Evolutionary conservation across 805 yeast species (phyloP), one percentile per base, ranked within the genome.

Genomic region (Candida maris): DNA sequence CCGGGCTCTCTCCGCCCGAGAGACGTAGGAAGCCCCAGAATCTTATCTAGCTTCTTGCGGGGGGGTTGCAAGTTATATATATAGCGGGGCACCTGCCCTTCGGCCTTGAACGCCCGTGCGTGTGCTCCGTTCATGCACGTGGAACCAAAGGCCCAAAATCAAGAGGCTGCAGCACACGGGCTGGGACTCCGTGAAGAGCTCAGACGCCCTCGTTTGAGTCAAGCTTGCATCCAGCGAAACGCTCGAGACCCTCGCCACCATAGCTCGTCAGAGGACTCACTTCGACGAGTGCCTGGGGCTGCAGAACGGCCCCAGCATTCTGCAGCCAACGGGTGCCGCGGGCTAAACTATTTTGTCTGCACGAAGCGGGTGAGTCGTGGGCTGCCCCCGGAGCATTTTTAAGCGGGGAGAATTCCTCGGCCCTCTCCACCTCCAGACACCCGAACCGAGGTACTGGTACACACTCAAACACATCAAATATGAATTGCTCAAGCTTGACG

Each of bases 401-500:
- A 61, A 93, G 74, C 3, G 98, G 98, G 14, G 96, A 82, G 56
- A 93, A 93, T 61, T 93, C 98, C 40, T 78, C 79, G 3, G 65
- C 45, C 59, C 99, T 77, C 25, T 76, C 83, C 16, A 93, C 98
- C 65, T 93, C 98, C 39, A 93, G 70, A 57, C 94, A 85, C 1
- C 96, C 98, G 59, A 93, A 93, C 52, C 75, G 76, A 12, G 59
- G 56, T 44, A 89, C 56, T 9, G 75, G 72, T 23, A 93, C 81
- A 20, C 79, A 73, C 33, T 89, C 89, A 64, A 93, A 93, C 17
- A 93, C 95, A 57, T 93, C 99, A 65, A 93, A 93, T 39, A 93
- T 95, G 53, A 93, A 93, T 60, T 91, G 97, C 61, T 93, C 99
- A 55, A 93, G 71, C 60, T 93, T 93, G 56, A 91, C 80, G 28